Evolutionary conservation across 257 asterid genomes (phyloP).

Genomic region (Solanum chiquidenum): DNA sequence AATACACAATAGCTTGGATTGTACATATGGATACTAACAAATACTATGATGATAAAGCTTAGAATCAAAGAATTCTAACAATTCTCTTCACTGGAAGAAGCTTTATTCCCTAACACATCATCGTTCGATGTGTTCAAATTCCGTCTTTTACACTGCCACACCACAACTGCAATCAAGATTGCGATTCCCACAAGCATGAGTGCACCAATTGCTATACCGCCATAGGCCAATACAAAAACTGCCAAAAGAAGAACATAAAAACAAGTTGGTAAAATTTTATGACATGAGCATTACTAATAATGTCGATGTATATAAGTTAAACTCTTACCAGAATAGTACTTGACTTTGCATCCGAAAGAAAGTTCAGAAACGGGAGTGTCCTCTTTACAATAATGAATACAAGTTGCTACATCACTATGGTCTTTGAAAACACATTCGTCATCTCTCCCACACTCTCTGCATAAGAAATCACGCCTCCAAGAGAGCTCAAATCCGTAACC

Average conservation of each 20-base stretch:
- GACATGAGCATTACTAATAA: background rate
- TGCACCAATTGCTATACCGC: background rate
- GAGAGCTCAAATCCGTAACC: background rate
- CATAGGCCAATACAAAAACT: background rate
- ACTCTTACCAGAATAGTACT: background rate
- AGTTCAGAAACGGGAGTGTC: background rate
- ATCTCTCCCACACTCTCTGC: background rate
- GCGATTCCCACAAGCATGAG: slow-evolving; percentile 21
- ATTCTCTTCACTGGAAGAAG: background rate
- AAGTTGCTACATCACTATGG: slow-evolving; percentile 1
- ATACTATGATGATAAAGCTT: background rate
- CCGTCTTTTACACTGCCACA: slow-evolving; percentile 16
- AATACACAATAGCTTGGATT: background rate
- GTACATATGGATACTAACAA: no score
- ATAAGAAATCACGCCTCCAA: background rate
- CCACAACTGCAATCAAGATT: slow-evolving; percentile 15
- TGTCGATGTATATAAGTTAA: background rate
- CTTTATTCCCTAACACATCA: background rate
- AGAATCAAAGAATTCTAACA: background rate
- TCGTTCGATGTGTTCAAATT: background rate
- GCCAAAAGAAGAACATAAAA: background rate
- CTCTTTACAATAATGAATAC: slow-evolving; percentile 3
- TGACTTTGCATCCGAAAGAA: background rate
- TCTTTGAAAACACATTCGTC: background rate
- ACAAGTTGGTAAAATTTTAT: background rate